Conservation (phyloP, 2,329 filamentous ascomycete species). For the Myriosclerotinia duriaeana region DNA sequence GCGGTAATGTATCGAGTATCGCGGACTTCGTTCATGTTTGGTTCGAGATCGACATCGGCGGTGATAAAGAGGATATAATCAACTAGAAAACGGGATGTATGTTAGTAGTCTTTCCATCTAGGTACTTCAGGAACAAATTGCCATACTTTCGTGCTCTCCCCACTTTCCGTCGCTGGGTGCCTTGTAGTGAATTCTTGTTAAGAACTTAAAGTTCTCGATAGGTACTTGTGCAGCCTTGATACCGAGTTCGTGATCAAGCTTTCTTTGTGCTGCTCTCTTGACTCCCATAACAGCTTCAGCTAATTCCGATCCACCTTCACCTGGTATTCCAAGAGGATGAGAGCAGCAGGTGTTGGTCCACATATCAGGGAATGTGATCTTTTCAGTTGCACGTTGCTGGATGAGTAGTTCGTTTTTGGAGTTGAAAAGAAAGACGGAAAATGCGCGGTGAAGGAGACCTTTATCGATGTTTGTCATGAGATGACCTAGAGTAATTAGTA, state of each 20-base stretch:
- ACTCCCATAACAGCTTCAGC: constrained; percentile 79
- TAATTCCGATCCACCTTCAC: constrained; percentile 83
- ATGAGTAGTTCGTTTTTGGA: constrained; percentile 87
- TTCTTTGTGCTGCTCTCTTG: constrained; percentile 88
- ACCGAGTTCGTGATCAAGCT: constrained; percentile 91
- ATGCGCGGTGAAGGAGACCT: constrained; percentile 92
- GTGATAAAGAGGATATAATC: constrained; percentile 99
- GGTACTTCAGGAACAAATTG: constrained; percentile 2
- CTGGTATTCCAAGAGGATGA: constrained; percentile 86
- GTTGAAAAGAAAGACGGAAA: constrained; percentile 98
- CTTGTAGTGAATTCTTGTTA: constrained; percentile 97
- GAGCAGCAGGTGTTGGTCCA: constrained; percentile 99
- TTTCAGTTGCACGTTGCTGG: constrained; percentile 92
- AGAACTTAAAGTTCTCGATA: constrained; percentile 85
- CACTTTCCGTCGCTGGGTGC: constrained; percentile 95
- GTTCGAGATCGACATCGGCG: constrained; percentile 78
- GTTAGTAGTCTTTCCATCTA: constrained; percentile 24
- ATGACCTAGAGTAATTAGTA: constrained; percentile 63
- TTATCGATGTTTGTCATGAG: constrained; percentile 98
- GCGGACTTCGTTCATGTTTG: constrained; percentile 85
- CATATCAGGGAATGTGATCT: constrained; percentile 99
- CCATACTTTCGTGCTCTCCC: constrained; percentile 96
- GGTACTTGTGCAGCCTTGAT: constrained; percentile 89
- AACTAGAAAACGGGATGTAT: constrained; percentile 53
- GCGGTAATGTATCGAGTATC: constrained; percentile 81